Evolutionary conservation across 2,329 filamentous ascomycete genomes (phyloP), one percentile per base, ranked within the genome.

Genomic region (Nigrospora sphaerica): DNA sequence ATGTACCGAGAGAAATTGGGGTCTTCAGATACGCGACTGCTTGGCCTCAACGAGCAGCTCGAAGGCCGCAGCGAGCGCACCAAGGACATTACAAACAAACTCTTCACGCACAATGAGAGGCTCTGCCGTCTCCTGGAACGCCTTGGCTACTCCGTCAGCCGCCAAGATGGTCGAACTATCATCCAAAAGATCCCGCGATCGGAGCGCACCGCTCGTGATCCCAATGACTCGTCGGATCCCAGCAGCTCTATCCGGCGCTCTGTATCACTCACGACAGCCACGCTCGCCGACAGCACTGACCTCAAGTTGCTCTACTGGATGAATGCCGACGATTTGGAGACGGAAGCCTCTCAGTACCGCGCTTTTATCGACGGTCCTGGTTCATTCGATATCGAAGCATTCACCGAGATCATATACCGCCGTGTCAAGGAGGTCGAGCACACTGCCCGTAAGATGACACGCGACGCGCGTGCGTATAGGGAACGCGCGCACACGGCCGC

Each of bases 351-450:
- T 39, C 86, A 84, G 53, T 98, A 91, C 60, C 73, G 81, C 14
- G 76, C 81, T 1, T 95, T 89, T 59, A 73, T 95, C 52, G 74
- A 80, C 33, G 81, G 81, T 4, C 70, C 95, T 16, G 81, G 86
- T 16, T 78, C 79, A 28, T 93, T 98, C 59, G 88, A 95, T 59
- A 75, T 92, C 41, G 88, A 96, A 50, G 75, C 80, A 3, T 95
- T 95, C 58, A 81, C 83, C 40, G 92, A 97, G 48, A 84, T 88
- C 0, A 77, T 98, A 23, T 85, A 88, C 52, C 93, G 92, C 58
- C 85, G 93, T 13, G 81, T 96, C 58, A 95, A 92, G 57, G 93
- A 98, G 59, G 86, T 95, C 50, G 93, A 98, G 64, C 85, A 93
- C 55, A 85, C 93, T 49, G 91, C 91, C 16, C 86, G 91, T 47